These are phyloP conservation scores for Pouteria glomerata DNA, from an alignment of 148 eudicot species.

Conservation along the genomic window DNA sequence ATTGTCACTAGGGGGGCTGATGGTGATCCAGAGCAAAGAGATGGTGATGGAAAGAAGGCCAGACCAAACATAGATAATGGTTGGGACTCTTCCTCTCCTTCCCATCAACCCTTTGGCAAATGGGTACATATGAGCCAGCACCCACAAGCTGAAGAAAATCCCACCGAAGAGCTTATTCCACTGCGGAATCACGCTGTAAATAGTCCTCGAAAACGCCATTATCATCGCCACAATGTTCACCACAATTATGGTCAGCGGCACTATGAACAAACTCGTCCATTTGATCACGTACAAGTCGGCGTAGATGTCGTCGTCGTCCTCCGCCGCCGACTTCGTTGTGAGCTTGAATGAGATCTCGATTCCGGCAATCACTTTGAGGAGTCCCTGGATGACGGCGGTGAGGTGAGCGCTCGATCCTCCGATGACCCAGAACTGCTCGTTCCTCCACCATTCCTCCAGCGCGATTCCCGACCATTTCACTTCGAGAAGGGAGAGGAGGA, in stretches of 20 bases:
- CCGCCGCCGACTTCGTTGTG: not conserved
- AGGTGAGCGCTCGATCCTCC: not conserved
- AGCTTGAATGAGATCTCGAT: constrained; percentile 29
- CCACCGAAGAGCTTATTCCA: constrained; percentile 41
- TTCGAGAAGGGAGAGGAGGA: not conserved
- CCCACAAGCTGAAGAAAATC: constrained; percentile 64
- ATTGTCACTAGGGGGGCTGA: constrained; percentile 41
- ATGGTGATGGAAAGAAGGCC: constrained; percentile 61
- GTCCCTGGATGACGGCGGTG: not conserved
- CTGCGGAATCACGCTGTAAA: not conserved
- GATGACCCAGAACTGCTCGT: not conserved
- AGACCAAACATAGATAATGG: constrained; percentile 71
- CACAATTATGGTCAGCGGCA: not conserved
- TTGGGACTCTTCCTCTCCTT: constrained; percentile 60
- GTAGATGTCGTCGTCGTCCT: not conserved
- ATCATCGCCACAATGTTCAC: not conserved
- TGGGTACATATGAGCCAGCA: constrained; percentile 74
- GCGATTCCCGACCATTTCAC: not conserved
- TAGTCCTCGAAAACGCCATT: not conserved
- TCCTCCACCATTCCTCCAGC: not conserved
- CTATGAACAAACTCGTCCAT: not conserved
- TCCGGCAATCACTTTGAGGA: constrained; percentile 35
- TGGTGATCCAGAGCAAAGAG: constrained; percentile 61
- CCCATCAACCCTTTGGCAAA: constrained; percentile 75
- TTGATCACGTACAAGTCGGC: not conserved